Percentiles rank a stretch among this genome's conserved stretches.
These are phyloP conservation scores for Penicillium simplicissimum DNA, from an alignment of 495 filamentous ascomycete species.

Conservation along the genomic window DNA sequence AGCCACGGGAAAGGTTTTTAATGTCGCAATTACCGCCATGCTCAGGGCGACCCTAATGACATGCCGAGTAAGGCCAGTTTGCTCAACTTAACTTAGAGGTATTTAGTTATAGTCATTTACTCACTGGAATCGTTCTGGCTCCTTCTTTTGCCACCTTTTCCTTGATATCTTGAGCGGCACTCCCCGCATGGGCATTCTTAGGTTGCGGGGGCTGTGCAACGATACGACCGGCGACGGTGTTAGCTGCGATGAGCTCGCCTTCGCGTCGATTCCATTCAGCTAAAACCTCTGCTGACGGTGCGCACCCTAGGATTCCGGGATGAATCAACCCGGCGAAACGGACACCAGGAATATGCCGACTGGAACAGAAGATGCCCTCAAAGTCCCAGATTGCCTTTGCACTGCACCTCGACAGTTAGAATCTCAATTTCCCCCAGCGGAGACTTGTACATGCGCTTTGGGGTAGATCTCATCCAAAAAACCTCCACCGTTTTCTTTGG, in stretches of 20 bases:
- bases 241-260: conserved; percentile 70
- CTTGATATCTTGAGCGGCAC: conserved; percentile 58
- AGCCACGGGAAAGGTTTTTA: conserved; percentile 84
- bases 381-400: conserved; percentile 98
- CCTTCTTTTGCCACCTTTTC: conserved; percentile 83
- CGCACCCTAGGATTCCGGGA: conserved; percentile 90
- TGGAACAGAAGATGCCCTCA: conserved; percentile 90
- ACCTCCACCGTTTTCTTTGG: conserved; percentile 81
- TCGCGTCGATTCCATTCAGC: conserved; percentile 82
- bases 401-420: conserved; percentile 33
- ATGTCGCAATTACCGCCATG: conserved; percentile 78
- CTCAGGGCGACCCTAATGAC: conserved; percentile 48
- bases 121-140: conserved; percentile 80
- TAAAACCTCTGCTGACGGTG: conserved; percentile 69
- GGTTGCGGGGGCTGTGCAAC: conserved; percentile 81
- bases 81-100: not conserved
- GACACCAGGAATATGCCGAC: conserved; percentile 85
- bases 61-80: not conserved
- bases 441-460: conserved; percentile 54
- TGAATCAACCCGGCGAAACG: conserved; percentile 92
- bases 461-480: conserved; percentile 92
- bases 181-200: conserved; percentile 70
- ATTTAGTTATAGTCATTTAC: conserved; percentile 1
- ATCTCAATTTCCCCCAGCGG: not conserved
- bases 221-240: conserved; percentile 61